phyloP scores from a whole-genome alignment of 2,329 filamentous ascomycete species.

The Aspergillus hortae region DNA sequence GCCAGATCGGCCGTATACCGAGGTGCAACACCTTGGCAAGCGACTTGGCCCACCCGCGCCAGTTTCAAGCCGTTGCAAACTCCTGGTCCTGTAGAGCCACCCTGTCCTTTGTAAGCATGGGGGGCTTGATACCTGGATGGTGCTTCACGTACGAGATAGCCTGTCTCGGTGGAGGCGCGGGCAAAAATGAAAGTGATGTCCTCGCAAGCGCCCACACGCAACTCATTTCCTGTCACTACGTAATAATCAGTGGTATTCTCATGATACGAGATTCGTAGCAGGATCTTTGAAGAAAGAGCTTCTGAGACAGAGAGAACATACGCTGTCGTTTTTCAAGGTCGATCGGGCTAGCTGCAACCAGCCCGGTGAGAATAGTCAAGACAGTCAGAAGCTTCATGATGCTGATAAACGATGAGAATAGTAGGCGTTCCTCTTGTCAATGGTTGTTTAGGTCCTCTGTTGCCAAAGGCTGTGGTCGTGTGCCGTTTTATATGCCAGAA shows the following conservation, averaged over 20 bases:
- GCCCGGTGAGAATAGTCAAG: background rate
- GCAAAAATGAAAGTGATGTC: conserved; percentile 9
- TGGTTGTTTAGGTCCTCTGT: no score
- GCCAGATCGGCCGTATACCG: conserved; percentile 9
- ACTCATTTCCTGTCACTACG: conserved; percentile 2
- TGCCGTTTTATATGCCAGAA: no score
- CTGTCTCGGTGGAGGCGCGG: conserved; percentile 7
- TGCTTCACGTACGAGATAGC: background rate
- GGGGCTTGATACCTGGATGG: background rate
- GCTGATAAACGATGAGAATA: background rate
- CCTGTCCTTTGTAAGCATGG: background rate
- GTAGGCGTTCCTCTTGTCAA: no score
- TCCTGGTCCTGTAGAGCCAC: conserved; percentile 4
- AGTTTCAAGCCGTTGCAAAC: conserved; percentile 5
- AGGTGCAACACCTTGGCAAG: conserved; percentile 14
- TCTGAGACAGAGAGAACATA: background rate
- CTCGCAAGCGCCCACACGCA: conserved; percentile 4
- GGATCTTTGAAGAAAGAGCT: no score
- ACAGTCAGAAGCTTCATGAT: background rate
- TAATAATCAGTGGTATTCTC: background rate
- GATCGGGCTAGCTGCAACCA: conserved; percentile 1
- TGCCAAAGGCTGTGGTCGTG: no score
- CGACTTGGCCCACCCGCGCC: conserved; percentile 1
- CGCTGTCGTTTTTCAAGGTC: background rate
- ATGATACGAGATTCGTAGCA: background rate